A percentile compares a stretch with the other conserved stretches of the same genome.
phyloP scores from a whole-genome alignment of 2,329 filamentous ascomycete species.

The Clarireedia sp. region DNA sequence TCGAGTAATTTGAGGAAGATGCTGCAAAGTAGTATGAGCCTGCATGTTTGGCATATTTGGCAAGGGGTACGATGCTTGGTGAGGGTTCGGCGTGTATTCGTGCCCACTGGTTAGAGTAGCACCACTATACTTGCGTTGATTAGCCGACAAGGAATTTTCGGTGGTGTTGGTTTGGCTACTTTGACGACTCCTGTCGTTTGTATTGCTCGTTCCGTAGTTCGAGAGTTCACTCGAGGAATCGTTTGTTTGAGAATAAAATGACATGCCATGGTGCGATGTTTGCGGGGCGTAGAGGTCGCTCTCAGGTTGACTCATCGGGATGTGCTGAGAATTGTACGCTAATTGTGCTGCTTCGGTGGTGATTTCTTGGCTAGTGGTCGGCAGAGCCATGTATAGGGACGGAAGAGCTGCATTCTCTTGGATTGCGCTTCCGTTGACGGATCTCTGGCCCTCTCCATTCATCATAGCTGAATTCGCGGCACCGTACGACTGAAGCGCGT shows the following conservation, averaged over 20 bases:
- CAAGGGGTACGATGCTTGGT: neutral
- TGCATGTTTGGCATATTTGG: neutral
- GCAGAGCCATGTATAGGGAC: slow-evolving; percentile 16
- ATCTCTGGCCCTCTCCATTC: neutral
- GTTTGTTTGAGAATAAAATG: neutral
- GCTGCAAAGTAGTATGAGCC: neutral
- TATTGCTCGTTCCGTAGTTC: slow-evolving; percentile 3
- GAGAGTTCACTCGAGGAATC: neutral
- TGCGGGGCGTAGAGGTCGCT: neutral
- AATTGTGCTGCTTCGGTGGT: neutral
- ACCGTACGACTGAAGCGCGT: neutral
- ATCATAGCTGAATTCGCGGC: neutral
- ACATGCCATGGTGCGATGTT: neutral
- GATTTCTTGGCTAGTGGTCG: slow-evolving; percentile 22
- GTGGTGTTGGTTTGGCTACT: slow-evolving; percentile 5
- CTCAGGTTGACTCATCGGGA: neutral
- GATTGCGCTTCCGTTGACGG: neutral
- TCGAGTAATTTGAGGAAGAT: neutral
- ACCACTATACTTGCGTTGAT: slow-evolving; percentile 6
- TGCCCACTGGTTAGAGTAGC: neutral
- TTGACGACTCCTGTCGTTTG: slow-evolving; percentile 6
- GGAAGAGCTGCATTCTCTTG: slow-evolving; percentile 12
- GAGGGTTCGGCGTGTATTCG: neutral
- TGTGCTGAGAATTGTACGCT: slow-evolving; percentile 3
- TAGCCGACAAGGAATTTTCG: slow-evolving; percentile 1